A percentile compares a stretch with the other conserved stretches of the same genome.
Conservation (phyloP, 2,329 filamentous ascomycete species). For the Exophiala mesophila region DNA sequence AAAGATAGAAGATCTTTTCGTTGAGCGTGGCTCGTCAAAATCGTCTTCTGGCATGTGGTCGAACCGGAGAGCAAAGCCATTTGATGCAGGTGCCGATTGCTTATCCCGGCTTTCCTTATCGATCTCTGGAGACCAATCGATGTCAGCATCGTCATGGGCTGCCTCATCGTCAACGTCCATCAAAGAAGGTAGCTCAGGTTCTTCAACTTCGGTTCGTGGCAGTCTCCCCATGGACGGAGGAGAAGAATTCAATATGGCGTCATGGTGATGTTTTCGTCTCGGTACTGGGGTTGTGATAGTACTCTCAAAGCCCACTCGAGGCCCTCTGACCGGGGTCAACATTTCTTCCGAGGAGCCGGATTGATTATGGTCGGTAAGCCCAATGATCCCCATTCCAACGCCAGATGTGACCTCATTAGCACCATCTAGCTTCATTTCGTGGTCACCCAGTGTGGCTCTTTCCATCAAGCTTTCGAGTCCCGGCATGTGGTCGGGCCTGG, state of each 20-base stretch:
- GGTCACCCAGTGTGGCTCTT: slow-evolving; percentile 16
- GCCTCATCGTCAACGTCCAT: slow-evolving; percentile 10
- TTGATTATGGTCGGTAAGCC: slow-evolving; percentile 4
- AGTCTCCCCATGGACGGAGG: slow-evolving; percentile 12
- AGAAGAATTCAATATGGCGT: slow-evolving; percentile 14
- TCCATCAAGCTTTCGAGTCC: slow-evolving; percentile 22
- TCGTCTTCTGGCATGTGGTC: slow-evolving; percentile 18
- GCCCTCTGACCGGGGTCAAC: slow-evolving; percentile 17
- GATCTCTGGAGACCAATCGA: slow-evolving; percentile 24
- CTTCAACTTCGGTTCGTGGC: slow-evolving; percentile 6
- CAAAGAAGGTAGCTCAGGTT: slow-evolving; percentile 18
- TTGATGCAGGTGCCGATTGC: slow-evolving; percentile 5
- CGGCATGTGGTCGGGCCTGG: not conserved
- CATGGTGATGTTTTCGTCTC: slow-evolving; percentile 9
- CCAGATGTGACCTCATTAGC: slow-evolving; percentile 13
- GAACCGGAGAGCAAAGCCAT: slow-evolving; percentile 13
- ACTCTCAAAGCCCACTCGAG: slow-evolving; percentile 13
- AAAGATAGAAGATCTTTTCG: slow-evolving; percentile 53
- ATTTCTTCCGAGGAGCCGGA: slow-evolving; percentile 8
- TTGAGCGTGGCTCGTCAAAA: slow-evolving; percentile 30
- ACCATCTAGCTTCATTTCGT: slow-evolving; percentile 15
- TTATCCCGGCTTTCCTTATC: slow-evolving; percentile 1
- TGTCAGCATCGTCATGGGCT: slow-evolving; percentile 15
- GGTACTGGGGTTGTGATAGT: slow-evolving; percentile 18
- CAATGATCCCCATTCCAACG: slow-evolving; percentile 19